phyloP scores from a whole-genome alignment of 768 basidiomycete genomes.

The Boletus sp. region DNA sequence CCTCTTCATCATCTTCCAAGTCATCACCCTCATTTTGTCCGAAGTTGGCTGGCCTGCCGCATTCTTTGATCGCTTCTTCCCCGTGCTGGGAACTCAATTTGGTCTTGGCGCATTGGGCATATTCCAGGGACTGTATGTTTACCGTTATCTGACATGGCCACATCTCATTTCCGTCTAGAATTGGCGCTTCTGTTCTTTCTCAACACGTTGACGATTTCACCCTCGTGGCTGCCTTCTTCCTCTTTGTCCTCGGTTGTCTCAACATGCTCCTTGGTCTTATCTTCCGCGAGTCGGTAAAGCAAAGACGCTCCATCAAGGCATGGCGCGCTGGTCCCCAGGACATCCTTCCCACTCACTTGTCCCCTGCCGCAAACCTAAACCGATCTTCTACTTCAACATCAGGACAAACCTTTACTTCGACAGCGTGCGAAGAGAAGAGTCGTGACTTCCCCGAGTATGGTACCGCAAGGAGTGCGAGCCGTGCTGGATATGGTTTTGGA shows the following conservation, averaged over 20 bases:
- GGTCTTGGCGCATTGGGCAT: constrained; percentile 86
- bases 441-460: constrained; percentile 22
- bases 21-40: constrained; percentile 74
- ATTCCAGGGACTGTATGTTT: constrained; percentile 77
- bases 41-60: constrained; percentile 78
- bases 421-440: constrained; percentile 30
- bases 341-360: constrained; percentile 48
- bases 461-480: constrained; percentile 26
- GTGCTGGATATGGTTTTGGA: constrained; percentile 73
- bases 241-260: constrained; percentile 88
- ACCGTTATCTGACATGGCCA: background rate
- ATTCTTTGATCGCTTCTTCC: constrained; percentile 85
- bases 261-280: constrained; percentile 79
- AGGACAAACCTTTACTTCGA: constrained; percentile 25
- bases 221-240: constrained; percentile 87
- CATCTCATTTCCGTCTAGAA: constrained; percentile 37
- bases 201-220: constrained; percentile 86
- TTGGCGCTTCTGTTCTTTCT: constrained; percentile 69
- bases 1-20: constrained; percentile 84
- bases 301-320: constrained; percentile 58
- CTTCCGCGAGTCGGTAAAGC: constrained; percentile 62
- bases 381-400: constrained; percentile 26
- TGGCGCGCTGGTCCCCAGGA: constrained; percentile 57
- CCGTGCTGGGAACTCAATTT: constrained; percentile 79
- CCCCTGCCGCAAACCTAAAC: constrained; percentile 20